phyloP scores from a whole-genome alignment of 768 basidiomycete species.

The Mycena vulgaris region DNA sequence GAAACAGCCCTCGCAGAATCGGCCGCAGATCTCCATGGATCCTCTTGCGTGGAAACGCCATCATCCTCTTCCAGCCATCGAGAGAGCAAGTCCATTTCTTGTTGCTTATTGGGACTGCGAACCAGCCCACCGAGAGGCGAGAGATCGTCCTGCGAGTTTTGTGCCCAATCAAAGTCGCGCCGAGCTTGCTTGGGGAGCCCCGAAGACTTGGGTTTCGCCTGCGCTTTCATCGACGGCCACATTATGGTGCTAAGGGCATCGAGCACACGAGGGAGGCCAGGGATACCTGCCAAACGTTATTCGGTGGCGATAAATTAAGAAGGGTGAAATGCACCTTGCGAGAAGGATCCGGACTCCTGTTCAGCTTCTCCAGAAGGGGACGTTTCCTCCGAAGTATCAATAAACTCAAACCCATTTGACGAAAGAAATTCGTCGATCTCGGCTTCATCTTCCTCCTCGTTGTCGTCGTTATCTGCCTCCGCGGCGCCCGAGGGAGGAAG shows the following conservation, averaged over 20 bases:
- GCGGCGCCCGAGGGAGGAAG: slow-evolving; percentile 49
- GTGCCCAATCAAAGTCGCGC: slow-evolving; percentile 59
- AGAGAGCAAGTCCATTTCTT: slow-evolving; percentile 72
- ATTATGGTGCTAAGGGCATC: slow-evolving; percentile 90
- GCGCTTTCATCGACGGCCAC: slow-evolving; percentile 85
- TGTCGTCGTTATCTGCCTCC: slow-evolving; percentile 40
- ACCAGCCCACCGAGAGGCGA: slow-evolving; percentile 44
- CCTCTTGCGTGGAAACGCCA: slow-evolving; percentile 47
- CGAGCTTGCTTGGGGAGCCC: slow-evolving; percentile 39
- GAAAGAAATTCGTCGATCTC: slow-evolving; percentile 79
- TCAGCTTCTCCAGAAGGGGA: background rate
- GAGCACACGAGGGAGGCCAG: slow-evolving; percentile 74
- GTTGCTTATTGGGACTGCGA: slow-evolving; percentile 53
- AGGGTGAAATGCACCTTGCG: slow-evolving; percentile 40
- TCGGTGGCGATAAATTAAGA: slow-evolving; percentile 6
- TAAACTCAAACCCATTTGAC: slow-evolving; percentile 82
- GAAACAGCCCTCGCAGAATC: slow-evolving; percentile 31
- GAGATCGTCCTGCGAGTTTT: slow-evolving; percentile 56
- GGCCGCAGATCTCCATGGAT: slow-evolving; percentile 60
- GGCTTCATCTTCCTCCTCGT: slow-evolving; percentile 62
- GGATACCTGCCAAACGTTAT: slow-evolving; percentile 56
- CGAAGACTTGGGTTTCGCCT: slow-evolving; percentile 37
- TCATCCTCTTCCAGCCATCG: slow-evolving; percentile 73
- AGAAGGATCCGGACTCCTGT: slow-evolving; percentile 36
- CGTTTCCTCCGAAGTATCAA: slow-evolving; percentile 63